Base-by-base conservation (phyloP, 371 early-diverging fungal species). In the Mortierella sp. region DNA sequence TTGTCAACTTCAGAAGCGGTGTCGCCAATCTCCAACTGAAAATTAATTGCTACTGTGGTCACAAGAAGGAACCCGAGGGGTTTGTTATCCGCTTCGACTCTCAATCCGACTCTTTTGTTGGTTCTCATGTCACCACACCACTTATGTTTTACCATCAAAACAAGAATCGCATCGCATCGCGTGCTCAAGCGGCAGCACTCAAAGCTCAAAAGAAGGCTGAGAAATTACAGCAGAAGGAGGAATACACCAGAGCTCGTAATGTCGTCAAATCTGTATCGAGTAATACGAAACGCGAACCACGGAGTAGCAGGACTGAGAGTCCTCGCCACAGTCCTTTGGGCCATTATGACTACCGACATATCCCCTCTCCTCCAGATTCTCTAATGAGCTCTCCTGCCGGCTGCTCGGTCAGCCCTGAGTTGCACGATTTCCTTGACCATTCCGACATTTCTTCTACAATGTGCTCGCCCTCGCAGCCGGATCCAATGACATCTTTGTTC, bases 91-190 rank as follows among this genome's bases (percentile, higher is more conserved):
- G 72, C 18, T 77, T 77, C 30, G 77, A 72, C 22, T 45, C 72
- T 12, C 65, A 54, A 22, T 60, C 72, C 2, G 68, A 68, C 20
- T 18, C 57, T 12, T 66, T 61, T 24, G 68, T 68, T 26, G 57
- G 69, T 12, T 68, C 77, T 39, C 72, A 72, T 55, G 61, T 66
- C 12, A 65, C 77, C 28, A 22, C 59, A 35, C 77, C 77, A 6
- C 59, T 77, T 37, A 77, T 77, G 77, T 72, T 77, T 59, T 77
- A 77, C 32, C 77, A 77, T 43, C 69, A 77, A 43, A 77, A 77
- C 77, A 77, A 77, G 69, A 77, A 68, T 49, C 72, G 77, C 20
- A 62, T 77, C 10, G 77, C 77, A 0, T 55, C 69, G 24, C 72
- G 77, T 12, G 77, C 70, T 4, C 45, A 57, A 11, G 62, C 62